Conservation (phyloP, 257 asterid genomes). For the Misopates orontium region DNA sequence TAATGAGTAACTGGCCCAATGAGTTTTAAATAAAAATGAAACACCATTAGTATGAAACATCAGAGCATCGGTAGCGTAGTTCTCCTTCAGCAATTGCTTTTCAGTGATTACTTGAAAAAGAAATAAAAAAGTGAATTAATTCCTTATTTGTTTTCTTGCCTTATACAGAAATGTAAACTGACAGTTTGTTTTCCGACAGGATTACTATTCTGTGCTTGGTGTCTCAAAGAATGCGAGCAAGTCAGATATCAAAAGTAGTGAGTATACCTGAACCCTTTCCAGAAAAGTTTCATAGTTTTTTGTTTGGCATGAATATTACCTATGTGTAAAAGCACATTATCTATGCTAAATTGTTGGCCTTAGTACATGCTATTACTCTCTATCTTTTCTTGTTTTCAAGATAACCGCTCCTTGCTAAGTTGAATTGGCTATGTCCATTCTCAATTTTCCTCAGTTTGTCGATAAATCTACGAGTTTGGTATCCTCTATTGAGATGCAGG, state of each 20-base stretch:
- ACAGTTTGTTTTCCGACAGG: constrained; percentile 46
- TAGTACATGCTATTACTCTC: background rate
- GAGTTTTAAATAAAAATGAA: too few relatives aligned
- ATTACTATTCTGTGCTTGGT: constrained; percentile 88
- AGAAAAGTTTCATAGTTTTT: constrained; percentile 2
- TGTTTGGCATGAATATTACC: background rate
- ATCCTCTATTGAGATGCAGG: too few relatives aligned
- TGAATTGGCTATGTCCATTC: too few relatives aligned
- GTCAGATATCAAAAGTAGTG: constrained; percentile 90
- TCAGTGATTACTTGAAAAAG: background rate
- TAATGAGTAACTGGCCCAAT: background rate
- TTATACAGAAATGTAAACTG: constrained; percentile 12
- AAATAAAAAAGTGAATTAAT: background rate
- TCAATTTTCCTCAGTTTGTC: too few relatives aligned
- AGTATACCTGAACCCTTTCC: constrained; percentile 26
- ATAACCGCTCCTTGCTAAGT: too few relatives aligned
- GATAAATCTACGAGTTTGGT: too few relatives aligned
- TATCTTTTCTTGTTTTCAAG: background rate
- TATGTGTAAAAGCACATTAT: background rate
- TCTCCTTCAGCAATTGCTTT: constrained; percentile 15
- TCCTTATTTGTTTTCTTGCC: constrained; percentile 13
- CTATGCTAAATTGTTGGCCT: background rate
- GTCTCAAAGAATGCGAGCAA: constrained; percentile 86
- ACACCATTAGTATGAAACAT: too few relatives aligned
- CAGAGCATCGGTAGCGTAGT: background rate